phyloP scores from a whole-genome alignment of 2,329 filamentous ascomycete genomes.

The Triangularia verruculosa region DNA sequence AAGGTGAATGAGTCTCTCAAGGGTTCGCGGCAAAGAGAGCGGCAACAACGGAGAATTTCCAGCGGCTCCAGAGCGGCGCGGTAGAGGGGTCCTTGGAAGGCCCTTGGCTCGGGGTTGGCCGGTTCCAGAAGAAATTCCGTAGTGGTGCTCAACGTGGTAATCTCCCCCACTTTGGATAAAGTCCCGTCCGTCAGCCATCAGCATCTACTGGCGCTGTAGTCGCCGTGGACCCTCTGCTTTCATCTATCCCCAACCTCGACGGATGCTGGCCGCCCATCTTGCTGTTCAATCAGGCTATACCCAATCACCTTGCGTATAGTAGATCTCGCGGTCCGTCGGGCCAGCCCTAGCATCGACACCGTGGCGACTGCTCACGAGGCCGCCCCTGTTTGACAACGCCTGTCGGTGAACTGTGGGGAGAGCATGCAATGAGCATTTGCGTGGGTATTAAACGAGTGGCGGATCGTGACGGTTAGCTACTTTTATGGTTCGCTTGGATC shows the following conservation, averaged over 20 bases:
- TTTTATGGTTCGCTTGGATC: not conserved
- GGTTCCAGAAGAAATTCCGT: slow-evolving; percentile 26
- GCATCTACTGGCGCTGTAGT: slow-evolving; percentile 19
- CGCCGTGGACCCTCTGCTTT: slow-evolving; percentile 13
- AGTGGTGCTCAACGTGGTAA: slow-evolving; percentile 16
- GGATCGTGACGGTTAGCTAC: not conserved
- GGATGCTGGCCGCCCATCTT: slow-evolving; percentile 10
- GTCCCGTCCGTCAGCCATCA: slow-evolving; percentile 13
- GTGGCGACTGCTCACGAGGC: slow-evolving; percentile 5
- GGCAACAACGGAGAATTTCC: not conserved
- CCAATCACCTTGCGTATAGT: slow-evolving; percentile 25
- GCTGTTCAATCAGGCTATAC: slow-evolving; percentile 27
- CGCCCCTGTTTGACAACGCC: not conserved
- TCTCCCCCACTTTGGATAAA: slow-evolving; percentile 30
- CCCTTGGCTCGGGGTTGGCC: slow-evolving; percentile 12
- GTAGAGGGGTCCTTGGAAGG: slow-evolving; percentile 8
- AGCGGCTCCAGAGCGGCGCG: slow-evolving; percentile 7
- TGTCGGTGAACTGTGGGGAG: not conserved
- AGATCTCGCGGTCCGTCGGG: slow-evolving; percentile 27
- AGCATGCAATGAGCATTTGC: not conserved
- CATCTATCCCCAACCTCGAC: slow-evolving; percentile 22
- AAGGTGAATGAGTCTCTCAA: slow-evolving; percentile 7
- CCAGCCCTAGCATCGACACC: slow-evolving; percentile 11
- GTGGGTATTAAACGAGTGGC: not conserved
- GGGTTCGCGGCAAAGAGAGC: not conserved